Evolutionary conservation across 345 rosid genomes (phyloP), one percentile per base, ranked within the genome.

Genomic region (Reutealis trisperma): DNA sequence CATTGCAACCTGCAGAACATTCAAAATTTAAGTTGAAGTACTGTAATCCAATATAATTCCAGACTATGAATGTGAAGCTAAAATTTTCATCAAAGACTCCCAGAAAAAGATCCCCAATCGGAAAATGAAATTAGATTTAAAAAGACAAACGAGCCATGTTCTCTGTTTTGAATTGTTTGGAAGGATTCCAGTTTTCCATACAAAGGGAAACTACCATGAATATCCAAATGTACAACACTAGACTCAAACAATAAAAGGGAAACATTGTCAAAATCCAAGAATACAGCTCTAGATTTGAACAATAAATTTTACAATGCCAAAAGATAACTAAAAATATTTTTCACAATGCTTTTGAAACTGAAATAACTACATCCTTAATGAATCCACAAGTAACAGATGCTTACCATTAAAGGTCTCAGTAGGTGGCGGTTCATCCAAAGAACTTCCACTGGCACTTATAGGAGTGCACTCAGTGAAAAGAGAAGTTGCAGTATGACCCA

Each of bases 401-500:
- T 84, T 75, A 90, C 96, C 93, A 57, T 82, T 73, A 71, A 82
- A 63, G 13, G 78, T 68, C 34, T 80, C 86, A 21, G 72, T 65
- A 78, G 86, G 83, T 16, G 76, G 88, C 37, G 75, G 89, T 71
- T 92, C 90, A 79, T 93, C 96, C 85, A 87, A 77, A 70, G 92
- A 88, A 77, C 84, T 84, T 75, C 88, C 89, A 80, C 84, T 86
- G 76, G 84, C 87, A 79, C 87, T 87, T 75, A 85, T 70, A 57
- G 92, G 90, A 22, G 84, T 85, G 83, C 87, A 80, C 66, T 86
- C 89, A 25, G 81, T 88, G 82, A 89, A 89, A 70, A 83, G 68
- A 21, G 94, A 87, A 75, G 92, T 88, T 76, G 89, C 89, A 66
- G 96, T 85, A 65, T 78, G 85, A 67, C 89, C 85, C 88, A 87